phyloP scores from a whole-genome alignment of 2,329 filamentous ascomycete species.

The Nemania diffusa region DNA sequence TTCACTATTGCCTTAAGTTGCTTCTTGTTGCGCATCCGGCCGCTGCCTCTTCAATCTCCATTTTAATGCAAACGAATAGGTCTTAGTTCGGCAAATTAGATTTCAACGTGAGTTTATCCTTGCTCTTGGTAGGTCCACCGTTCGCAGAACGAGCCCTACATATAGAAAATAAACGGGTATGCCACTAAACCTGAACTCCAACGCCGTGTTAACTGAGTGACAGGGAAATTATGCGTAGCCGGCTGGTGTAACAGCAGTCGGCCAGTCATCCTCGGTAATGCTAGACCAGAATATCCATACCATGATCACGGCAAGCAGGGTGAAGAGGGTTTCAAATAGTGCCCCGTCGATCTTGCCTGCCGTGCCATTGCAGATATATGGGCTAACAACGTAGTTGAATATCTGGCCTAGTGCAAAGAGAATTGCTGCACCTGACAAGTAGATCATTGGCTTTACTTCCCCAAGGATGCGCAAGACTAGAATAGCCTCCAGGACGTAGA shows the following conservation, averaged over 20 bases:
- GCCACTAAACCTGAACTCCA: constrained; percentile 48
- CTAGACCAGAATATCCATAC: constrained; percentile 98
- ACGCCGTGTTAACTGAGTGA: constrained; percentile 46
- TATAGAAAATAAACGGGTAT: constrained; percentile 49
- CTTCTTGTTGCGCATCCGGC: constrained; percentile 40
- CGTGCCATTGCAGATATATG: constrained; percentile 87
- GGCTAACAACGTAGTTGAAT: constrained; percentile 95
- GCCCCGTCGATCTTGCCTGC: constrained; percentile 89
- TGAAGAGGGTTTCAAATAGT: constrained; percentile 93
- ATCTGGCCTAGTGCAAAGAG: constrained; percentile 93
- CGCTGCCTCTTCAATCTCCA: constrained; percentile 32
- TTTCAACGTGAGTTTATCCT: constrained; percentile 32
- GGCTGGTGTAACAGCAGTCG: constrained; percentile 58
- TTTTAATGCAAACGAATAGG: constrained; percentile 13
- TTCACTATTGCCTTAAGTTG: constrained; percentile 31
- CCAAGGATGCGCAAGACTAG: constrained; percentile 88
- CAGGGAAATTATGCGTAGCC: constrained; percentile 52
- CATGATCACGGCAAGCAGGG: constrained; percentile 80
- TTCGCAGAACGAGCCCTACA: constrained; percentile 36
- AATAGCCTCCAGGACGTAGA: constrained; percentile 83
- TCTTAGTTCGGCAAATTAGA: constrained; percentile 38
- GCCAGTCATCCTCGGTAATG: constrained; percentile 99
- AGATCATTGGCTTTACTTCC: constrained; percentile 92
- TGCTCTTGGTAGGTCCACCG: constrained; percentile 18
- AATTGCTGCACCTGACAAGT: constrained; percentile 76